Base-by-base conservation (phyloP, 768 basidiomycete genomes). In the Artomyces pyxidatus region DNA sequence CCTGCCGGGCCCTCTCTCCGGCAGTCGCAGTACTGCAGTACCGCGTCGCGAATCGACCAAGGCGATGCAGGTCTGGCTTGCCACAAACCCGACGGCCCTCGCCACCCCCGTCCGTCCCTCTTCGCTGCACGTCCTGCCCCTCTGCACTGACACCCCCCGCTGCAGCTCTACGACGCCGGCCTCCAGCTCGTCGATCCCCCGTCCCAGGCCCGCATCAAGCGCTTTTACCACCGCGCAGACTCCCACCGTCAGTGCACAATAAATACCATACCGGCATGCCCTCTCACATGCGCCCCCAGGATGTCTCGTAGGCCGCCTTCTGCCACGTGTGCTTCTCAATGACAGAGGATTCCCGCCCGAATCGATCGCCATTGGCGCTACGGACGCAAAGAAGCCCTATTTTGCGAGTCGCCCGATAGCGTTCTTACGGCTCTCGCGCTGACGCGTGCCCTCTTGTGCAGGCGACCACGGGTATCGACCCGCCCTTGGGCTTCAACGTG, bases 401-500 rank as follows among this genome's bases (percentile, higher is more conserved):
- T 71, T 86, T 39, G 88, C 77, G 58, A 61, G 82, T 73, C 29
- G 9, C 43, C 26, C 47, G 50, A 25, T 32, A 21, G 16, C 27
- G 41, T 27, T 16, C 4, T 17, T 32, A 9, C 25, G 12, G 17
- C 42, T 42, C 28, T n/a, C 32, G 2, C 25, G 14, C 37, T 27
- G 14, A 27, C 8, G 30, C 7, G n/a, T 22, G 32, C 49, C 2
- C 12, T n/a, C 45, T 28, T 51, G 11, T 28, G 10, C 59, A 82
- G 81, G 70, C 67, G 3, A 67, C 72, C 6, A 68, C 71, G 22
- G 64, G 58, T 12, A 45, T 75, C 51, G 59, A 72, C 50, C 75
- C 76, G n/a, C 74, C 78, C 2, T 71, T 92, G 37, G 85, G 75
- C 0, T 92, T 77, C 69, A 93, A 92, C 61, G 71, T 92, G 45